Evolutionary conservation across 2,329 filamentous ascomycete genomes (phyloP).

Genomic region (Colletotrichum tamarilloi): DNA sequence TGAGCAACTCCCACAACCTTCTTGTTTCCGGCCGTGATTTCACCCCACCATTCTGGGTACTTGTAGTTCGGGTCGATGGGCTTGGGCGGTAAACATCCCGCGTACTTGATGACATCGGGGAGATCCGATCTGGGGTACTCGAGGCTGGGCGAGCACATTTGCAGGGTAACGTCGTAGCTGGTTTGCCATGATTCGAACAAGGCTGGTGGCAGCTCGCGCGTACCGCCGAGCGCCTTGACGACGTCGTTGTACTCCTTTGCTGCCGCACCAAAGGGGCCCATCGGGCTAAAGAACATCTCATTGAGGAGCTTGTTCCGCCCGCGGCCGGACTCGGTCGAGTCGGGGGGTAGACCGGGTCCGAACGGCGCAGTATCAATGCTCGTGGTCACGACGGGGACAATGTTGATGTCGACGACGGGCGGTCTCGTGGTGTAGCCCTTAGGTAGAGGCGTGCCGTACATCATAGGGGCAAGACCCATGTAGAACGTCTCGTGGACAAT

Average conservation of each 20-base stretch:
- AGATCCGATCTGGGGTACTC: slow-evolving; percentile 52
- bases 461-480: slow-evolving; percentile 50
- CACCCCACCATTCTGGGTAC: slow-evolving; percentile 58
- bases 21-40: slow-evolving; percentile 49
- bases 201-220: slow-evolving; percentile 31
- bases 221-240: slow-evolving; percentile 45
- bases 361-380: slow-evolving; percentile 54
- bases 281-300: slow-evolving; percentile 36
- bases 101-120: slow-evolving; percentile 52
- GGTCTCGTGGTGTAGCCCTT: slow-evolving; percentile 48
- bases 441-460: slow-evolving; percentile 50
- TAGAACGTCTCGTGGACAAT: slow-evolving; percentile 55
- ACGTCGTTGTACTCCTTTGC: slow-evolving; percentile 40
- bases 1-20: slow-evolving; percentile 59
- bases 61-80: slow-evolving; percentile 42
- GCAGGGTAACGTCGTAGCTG: slow-evolving; percentile 48
- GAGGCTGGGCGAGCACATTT: slow-evolving; percentile 51
- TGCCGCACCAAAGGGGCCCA: slow-evolving; percentile 39
- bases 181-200: slow-evolving; percentile 44
- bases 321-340: slow-evolving; percentile 48
- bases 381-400: slow-evolving; percentile 47
- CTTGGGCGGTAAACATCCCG: slow-evolving; percentile 53
- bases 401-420: slow-evolving; percentile 52
- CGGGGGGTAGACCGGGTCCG: slow-evolving; percentile 51
- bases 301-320: slow-evolving; percentile 45